Base-by-base conservation (phyloP, 2,329 filamentous ascomycete genomes). In the Xylogone sp. region DNA sequence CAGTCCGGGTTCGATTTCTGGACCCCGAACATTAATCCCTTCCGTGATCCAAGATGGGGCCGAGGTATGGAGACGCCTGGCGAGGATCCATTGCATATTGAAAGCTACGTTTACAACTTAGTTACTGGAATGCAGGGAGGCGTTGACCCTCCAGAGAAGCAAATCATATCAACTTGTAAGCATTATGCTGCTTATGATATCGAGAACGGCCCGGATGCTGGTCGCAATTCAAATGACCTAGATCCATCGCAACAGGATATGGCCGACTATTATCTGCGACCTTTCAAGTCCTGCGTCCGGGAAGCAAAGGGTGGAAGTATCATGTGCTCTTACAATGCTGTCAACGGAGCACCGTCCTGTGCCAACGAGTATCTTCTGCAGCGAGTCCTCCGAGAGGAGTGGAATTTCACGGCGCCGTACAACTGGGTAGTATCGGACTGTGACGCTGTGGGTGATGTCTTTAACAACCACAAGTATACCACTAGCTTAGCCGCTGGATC, bases 21-120 rank as follows among this genome's bases (percentile, higher is more conserved):
- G 76, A 82, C 83, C 0, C 83, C 84, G 0, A 85, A 86, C 59
- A 82, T 86, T 65, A 86, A 85, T 59, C 74, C 79, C 0, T 86
- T 79, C 68, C 75, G 76, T 22, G 81, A 84, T 59, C 81, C 82
- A 0, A 69, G 83, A 42, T 83, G 81, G 81, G 81, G 81, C 1
- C 70, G 81, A 9, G 81, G 81, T 0, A 73, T 77, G 54, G 78
- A 84, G 59, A 83, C 81, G 0, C 81, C 82, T 0, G 79, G 80
- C 3, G 81, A 83, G 60, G 80, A 84, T 55, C 68, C 75, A 0
- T 71, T 74, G 45, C 73, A 73, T 34, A 68, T 83, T 16, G 69
- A 72, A 9, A 65, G 65, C 4, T 84, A 82, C 51, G 76, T 79
- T 2, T 71, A 75, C 46, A 71, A 74, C 45, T 68, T 83, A 52